These are phyloP conservation scores for Globisporangium barbulae DNA, from an alignment of 352 stramenopile genomes.

Conservation along the genomic window DNA sequence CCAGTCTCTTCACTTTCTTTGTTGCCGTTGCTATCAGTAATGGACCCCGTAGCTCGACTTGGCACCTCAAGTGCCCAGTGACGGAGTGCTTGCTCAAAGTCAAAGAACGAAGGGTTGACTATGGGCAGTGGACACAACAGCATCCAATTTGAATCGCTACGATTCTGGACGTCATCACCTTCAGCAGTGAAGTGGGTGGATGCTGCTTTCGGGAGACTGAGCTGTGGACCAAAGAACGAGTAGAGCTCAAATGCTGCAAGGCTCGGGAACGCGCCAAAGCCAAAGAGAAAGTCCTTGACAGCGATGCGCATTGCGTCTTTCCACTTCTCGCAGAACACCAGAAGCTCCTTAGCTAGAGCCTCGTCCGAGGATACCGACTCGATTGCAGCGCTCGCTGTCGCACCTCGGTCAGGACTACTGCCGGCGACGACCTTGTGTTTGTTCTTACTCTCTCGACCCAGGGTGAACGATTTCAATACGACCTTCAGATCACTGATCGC, in stretches of 20 bases:
- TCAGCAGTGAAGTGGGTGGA: neutral
- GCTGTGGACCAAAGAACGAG: conserved; percentile 21
- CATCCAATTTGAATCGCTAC: neutral
- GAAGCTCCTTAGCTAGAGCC: conserved; percentile 24
- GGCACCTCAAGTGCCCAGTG: conserved; percentile 19
- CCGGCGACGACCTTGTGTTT: neutral
- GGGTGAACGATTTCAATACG: conserved; percentile 10
- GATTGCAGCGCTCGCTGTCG: conserved; percentile 1
- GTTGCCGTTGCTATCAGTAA: conserved; percentile 4
- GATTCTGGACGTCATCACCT: neutral
- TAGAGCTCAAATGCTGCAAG: conserved; percentile 31
- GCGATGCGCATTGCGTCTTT: conserved; percentile 37
- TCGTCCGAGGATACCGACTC: conserved; percentile 20
- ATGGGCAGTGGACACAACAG: conserved; percentile 29
- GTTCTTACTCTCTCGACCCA: neutral
- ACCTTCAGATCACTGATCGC: conserved; percentile 36
- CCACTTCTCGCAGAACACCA: conserved; percentile 51
- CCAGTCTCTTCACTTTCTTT: conserved; percentile 5
- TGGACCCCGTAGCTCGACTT: neutral
- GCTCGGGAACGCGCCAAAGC: conserved; percentile 35
- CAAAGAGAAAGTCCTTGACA: conserved; percentile 54
- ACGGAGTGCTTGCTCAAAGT: conserved; percentile 25
- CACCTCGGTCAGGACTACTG: neutral
- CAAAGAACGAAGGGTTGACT: conserved; percentile 35
- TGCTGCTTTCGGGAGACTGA: conserved; percentile 15